Conservation (phyloP, 1,284 basidiomycete species). For the Ceratobasidium theobromae region DNA sequence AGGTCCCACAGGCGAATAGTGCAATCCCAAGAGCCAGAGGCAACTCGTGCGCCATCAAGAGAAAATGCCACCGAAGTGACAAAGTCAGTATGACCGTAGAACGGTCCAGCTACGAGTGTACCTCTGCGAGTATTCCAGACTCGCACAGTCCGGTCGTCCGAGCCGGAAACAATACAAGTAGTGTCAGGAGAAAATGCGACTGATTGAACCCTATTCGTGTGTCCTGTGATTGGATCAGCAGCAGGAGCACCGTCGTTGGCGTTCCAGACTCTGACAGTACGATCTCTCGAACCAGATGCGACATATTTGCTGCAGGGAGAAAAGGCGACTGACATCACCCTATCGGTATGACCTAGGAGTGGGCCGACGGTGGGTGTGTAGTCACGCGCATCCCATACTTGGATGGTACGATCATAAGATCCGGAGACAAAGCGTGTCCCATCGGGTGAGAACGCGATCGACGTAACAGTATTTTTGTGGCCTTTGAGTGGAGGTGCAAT, state of each 20-base stretch:
- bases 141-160: conserved; percentile 2
- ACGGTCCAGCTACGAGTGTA: neutral
- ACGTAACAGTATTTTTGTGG: neutral
- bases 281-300: conserved; percentile 30
- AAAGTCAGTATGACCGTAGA: neutral
- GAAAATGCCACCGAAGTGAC: conserved; percentile 3
- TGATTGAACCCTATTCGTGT: neutral
- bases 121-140: conserved; percentile 27
- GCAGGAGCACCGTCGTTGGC: neutral
- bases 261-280: conserved; percentile 27
- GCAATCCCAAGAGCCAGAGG: conserved; percentile 6
- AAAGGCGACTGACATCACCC: conserved; percentile 13
- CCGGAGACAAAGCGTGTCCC: neutral
- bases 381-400: no score
- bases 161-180: conserved; percentile 6
- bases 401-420: neutral
- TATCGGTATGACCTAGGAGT: neutral
- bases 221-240: neutral
- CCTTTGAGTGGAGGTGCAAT: neutral
- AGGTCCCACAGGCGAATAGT: no score
- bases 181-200: conserved; percentile 23
- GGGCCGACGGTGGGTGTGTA: no score
- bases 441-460: neutral
- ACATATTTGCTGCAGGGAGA: conserved; percentile 22
- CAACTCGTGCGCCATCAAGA: conserved; percentile 2